Evolutionary conservation across 2,329 filamentous ascomycete species (phyloP), one percentile per base, ranked within the genome.

Genomic region (Myrmaecium sp.): DNA sequence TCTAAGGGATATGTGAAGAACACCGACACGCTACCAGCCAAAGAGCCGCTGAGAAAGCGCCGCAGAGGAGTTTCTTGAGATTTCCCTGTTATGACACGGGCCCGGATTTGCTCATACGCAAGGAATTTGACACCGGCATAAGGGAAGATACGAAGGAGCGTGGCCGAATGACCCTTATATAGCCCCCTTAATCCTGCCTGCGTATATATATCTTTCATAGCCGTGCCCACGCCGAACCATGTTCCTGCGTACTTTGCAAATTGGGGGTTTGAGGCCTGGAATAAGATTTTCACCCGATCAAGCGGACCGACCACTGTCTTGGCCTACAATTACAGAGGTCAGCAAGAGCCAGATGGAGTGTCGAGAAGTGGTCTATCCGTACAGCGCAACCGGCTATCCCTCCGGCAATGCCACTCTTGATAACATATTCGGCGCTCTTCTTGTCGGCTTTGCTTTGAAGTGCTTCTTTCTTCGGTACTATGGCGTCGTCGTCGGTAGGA

Each of bases 41-140:
- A 44, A 31, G 74, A 73, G 24, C 81, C 81, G 31, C 73, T 75
- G 14, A 78, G 41, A 25, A 89, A 67, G 7, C 89, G 69, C 26
- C 89, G 70, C 15, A 77, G 51, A 1, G 77, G 67, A 0, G 86
- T 95, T 49, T 98, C 89, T 31, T 91, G 65, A 5, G 74, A 59
- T 27, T 62, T 69, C 19, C 55, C 60, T 2, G 67, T 68, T 33
- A 98, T 95, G 17, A 95, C 46, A 9, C 74, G 43, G 8, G 76
- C 70, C 32, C 89, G 79, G 36, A 94, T 81, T 53, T 98, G 89
- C 52, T 98, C 89, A 57, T 98, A 98, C 23, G 86, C 84, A 21
- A 98, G 68, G 46, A 98, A 98, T 47, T 98, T 98, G 54, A 95
- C 93, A 23, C 80, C 86, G 10, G 86, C 89, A 51, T 98, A 98